Evolutionary conservation across 805 yeast species (phyloP).

Genomic region (Saturnispora zaruensis): DNA sequence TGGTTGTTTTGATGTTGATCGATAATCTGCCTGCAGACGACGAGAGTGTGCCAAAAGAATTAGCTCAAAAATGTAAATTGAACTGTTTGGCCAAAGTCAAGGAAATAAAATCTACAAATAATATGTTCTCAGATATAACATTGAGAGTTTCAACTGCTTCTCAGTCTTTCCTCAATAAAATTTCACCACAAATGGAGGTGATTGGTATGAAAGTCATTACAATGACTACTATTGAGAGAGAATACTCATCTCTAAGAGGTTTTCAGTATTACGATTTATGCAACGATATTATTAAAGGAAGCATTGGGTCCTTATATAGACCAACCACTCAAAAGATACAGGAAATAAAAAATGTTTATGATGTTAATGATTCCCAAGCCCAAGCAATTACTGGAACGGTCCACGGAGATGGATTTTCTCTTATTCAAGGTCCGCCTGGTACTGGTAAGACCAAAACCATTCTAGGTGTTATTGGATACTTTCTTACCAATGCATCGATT

Average conservation of each 20-base stretch:
- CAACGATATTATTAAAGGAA: slow-evolving; percentile 57
- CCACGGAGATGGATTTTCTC: slow-evolving; percentile 62
- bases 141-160: slow-evolving; percentile 52
- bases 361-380: slow-evolving; percentile 85
- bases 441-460: slow-evolving; percentile 98
- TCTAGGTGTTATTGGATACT: slow-evolving; percentile 79
- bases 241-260: slow-evolving; percentile 75
- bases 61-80: slow-evolving; percentile 15
- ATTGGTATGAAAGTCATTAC: slow-evolving; percentile 71
- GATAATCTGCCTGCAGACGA: slow-evolving; percentile 31
- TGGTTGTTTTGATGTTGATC: slow-evolving; percentile 54
- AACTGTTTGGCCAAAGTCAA: slow-evolving; percentile 76
- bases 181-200: slow-evolving; percentile 57
- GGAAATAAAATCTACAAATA: slow-evolving; percentile 56
- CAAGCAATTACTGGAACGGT: slow-evolving; percentile 73
- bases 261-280: slow-evolving; percentile 72
- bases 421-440: slow-evolving; percentile 99
- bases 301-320: slow-evolving; percentile 39
- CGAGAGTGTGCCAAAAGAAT: slow-evolving; percentile 15
- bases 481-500: slow-evolving; percentile 34
- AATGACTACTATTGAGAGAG: slow-evolving; percentile 90
- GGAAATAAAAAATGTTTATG: slow-evolving; percentile 39
- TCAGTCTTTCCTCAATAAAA: slow-evolving; percentile 38
- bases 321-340: slow-evolving; percentile 33
- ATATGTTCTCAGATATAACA: slow-evolving; percentile 67